A percentile compares a stretch with the other conserved stretches of the same genome.
Evolutionary conservation across 192 early-diverging fungal genomes (phyloP).

Genomic region (Globomyces pollinis-pini): DNA sequence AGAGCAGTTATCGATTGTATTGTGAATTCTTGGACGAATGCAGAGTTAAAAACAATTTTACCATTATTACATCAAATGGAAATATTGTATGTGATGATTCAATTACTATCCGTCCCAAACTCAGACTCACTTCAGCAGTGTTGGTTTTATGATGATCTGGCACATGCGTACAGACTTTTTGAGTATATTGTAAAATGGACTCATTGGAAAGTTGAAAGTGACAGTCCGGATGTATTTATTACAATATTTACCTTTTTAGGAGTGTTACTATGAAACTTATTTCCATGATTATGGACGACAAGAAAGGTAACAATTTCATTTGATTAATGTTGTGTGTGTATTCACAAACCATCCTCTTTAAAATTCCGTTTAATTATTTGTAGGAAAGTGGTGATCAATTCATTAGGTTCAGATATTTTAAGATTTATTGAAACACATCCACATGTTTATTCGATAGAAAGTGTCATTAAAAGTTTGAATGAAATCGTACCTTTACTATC

Average conservation of each 20-base stretch:
- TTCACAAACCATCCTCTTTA: too few relatives aligned
- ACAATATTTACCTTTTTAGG: too few relatives aligned
- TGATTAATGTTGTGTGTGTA: too few relatives aligned
- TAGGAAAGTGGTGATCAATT: not conserved
- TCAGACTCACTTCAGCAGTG: not conserved
- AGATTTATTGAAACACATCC: not conserved
- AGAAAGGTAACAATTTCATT: too few relatives aligned
- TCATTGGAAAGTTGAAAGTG: constrained; percentile 6
- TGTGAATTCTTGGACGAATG: not conserved
- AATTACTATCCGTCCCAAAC: not conserved
- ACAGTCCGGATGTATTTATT: too few relatives aligned
- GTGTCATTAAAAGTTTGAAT: not conserved
- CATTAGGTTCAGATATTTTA: not conserved
- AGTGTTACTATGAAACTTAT: constrained; percentile 3
- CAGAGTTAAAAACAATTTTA: not conserved
- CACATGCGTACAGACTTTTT: constrained; percentile 4
- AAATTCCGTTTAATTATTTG: too few relatives aligned
- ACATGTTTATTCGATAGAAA: not conserved
- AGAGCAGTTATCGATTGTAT: not conserved
- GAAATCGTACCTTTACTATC: constrained; percentile 1
- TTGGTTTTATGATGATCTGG: not conserved
- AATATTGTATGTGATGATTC: not conserved
- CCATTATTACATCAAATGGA: constrained; percentile 9
- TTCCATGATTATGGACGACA: constrained; percentile 12
- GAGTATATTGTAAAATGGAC: constrained; percentile 11